Percentiles rank a stretch among this genome's conserved stretches.
These are phyloP conservation scores for Thalassiosira tumida DNA, from an alignment of 352 stramenopile genomes.

Conservation along the genomic window DNA sequence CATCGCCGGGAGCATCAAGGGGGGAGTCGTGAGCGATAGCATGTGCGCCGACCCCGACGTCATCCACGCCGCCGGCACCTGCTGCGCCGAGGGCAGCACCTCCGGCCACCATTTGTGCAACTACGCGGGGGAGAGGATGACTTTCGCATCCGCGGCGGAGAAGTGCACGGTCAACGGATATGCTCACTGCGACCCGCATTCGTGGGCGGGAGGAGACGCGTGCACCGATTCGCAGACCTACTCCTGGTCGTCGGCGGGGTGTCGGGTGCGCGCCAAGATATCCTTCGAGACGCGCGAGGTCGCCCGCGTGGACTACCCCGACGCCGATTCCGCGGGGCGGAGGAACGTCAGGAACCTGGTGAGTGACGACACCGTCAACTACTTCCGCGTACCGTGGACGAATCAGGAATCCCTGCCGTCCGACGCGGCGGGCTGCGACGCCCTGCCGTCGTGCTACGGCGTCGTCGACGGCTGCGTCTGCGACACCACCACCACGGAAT, in stretches of 20 bases:
- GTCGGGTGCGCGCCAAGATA: constrained; percentile 9
- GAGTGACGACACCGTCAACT: constrained; percentile 58
- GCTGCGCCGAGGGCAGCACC: constrained; percentile 39
- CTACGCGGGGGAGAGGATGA: constrained; percentile 69
- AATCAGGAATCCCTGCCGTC: constrained; percentile 30
- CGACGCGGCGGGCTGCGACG: constrained; percentile 46
- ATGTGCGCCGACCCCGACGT: constrained; percentile 55
- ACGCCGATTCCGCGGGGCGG: constrained; percentile 24
- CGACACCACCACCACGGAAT: constrained; percentile 37
- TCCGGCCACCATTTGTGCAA: constrained; percentile 31
- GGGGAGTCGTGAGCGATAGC: constrained; percentile 17
- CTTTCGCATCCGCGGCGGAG: constrained; percentile 42
- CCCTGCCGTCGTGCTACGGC: constrained; percentile 50
- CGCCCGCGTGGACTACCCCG: constrained; percentile 30
- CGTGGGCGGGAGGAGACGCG: neutral
- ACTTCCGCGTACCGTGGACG: constrained; percentile 54
- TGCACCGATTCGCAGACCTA: constrained; percentile 21
- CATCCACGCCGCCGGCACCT: constrained; percentile 56
- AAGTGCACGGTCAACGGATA: constrained; percentile 42
- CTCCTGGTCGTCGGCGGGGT: constrained; percentile 15
- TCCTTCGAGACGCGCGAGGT: neutral
- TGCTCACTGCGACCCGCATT: constrained; percentile 16
- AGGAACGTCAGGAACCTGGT: constrained; percentile 56
- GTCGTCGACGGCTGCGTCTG: constrained; percentile 72
- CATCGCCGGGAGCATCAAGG: constrained; percentile 26